Percentiles rank a stretch among this genome's conserved stretches.
Evolutionary conservation across 805 yeast genomes (phyloP).

Genomic region (Ogataea zsoltii): DNA sequence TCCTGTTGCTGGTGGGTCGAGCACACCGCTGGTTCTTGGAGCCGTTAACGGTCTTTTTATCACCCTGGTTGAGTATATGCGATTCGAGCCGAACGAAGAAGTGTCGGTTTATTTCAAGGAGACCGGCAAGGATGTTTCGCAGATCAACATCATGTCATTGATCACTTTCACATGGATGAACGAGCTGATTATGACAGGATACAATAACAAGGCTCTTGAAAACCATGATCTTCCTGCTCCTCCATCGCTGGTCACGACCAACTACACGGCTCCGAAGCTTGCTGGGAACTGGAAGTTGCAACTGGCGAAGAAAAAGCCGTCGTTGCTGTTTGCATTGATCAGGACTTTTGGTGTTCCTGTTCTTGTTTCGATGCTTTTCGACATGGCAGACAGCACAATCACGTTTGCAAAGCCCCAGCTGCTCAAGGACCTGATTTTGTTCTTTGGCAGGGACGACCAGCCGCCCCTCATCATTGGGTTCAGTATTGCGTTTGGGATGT

Average conservation of each 20-base stretch:
- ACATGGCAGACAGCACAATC: slow-evolving; percentile 40
- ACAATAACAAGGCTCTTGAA: slow-evolving; percentile 33
- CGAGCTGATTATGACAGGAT: slow-evolving; percentile 74
- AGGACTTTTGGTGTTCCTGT: slow-evolving; percentile 41
- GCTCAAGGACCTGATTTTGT: slow-evolving; percentile 48
- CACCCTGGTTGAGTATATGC: slow-evolving; percentile 40
- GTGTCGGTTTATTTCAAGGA: slow-evolving; percentile 37
- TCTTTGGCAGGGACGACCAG: slow-evolving; percentile 35
- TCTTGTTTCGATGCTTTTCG: slow-evolving; percentile 36
- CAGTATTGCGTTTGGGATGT: slow-evolving; percentile 63
- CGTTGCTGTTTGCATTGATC: slow-evolving; percentile 36
- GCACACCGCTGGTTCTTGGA: slow-evolving; percentile 19
- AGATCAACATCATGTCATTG: slow-evolving; percentile 66
- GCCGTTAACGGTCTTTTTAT: slow-evolving; percentile 35
- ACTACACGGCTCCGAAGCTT: slow-evolving; percentile 33
- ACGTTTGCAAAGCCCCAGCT: slow-evolving; percentile 57
- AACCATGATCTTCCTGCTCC: slow-evolving; percentile 45
- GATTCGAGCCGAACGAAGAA: slow-evolving; percentile 40
- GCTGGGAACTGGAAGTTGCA: slow-evolving; percentile 38
- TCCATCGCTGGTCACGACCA: slow-evolving; percentile 39
- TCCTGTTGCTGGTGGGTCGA: slow-evolving; percentile 10
- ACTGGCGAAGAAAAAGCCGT: slow-evolving; percentile 27
- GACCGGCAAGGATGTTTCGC: slow-evolving; percentile 27
- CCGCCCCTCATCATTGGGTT: slow-evolving; percentile 61
- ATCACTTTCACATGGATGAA: slow-evolving; percentile 93